Evolutionary conservation across 257 asterid genomes (phyloP), one percentile per base, ranked within the genome.

Genomic region (Nicotiana otophora): DNA sequence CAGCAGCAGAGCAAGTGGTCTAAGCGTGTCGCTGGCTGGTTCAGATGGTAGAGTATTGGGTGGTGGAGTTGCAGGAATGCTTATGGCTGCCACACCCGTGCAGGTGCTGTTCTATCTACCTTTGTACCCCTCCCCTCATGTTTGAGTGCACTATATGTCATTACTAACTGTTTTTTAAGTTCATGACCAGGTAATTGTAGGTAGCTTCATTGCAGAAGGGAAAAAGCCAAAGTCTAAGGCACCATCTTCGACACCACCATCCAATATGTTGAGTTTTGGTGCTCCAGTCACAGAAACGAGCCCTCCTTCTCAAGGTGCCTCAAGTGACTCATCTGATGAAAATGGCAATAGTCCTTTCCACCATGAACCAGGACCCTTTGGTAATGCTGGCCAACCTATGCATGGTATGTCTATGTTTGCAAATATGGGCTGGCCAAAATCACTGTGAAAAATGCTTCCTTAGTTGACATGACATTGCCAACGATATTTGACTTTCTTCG

Each of bases 141-240:
- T 46, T 5, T 26, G 68, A 10, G 10, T 15, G 23, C 9, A 31
- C 28, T 8, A 42, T 15, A 36, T 48, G 75, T 82, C 64, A 26
- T 26, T 48, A 26, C 7, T 53, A 48, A 74, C 63, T 74, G 63
- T 74, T 26, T 10, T 48, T 39, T 51, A 74, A 15, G 20, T 15
- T 46, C 60, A 46, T 60, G 62, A 64, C 76, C 92, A 95, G 97
- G 92, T 95, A 70, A 86, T 95, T 2, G 97, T 95, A 0, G 99
- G 99, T 63, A 95, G 98, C 92, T 95, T 93, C 88, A 88, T 92
- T 82, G 93, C 94, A 6, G 96, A 93, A n/a, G 98, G 91, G 28
- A 95, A 92, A 80, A 91, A 88, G 77, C 67, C 92, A 8, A 95
- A 93, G 76, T 63, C 84, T 11, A 87, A 72, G 20, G 42, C 83